Evolutionary conservation across 2,329 filamentous ascomycete genomes (phyloP).

Genomic region (Myriosclerotinia scirpicola): DNA sequence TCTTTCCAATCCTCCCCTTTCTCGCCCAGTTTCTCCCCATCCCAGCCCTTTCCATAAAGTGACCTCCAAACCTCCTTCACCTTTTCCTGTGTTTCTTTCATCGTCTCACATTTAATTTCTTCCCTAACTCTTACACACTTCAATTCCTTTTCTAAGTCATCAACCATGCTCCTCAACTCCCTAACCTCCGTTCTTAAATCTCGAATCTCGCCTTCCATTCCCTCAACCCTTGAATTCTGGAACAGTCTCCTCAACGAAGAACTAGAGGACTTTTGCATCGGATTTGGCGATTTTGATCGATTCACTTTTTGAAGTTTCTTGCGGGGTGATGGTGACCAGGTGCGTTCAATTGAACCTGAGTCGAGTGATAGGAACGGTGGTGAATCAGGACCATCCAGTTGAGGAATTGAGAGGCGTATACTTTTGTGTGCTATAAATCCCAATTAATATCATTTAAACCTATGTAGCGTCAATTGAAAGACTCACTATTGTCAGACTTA

Average conservation of each 20-base stretch:
- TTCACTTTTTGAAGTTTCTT: background rate
- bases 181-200: background rate
- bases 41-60: conserved; percentile 9
- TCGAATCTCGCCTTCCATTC: conserved; percentile 2
- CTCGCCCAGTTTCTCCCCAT: background rate
- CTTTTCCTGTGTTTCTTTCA: background rate
- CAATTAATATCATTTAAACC: background rate
- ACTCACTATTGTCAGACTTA: background rate
- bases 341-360: background rate
- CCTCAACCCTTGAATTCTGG: conserved; percentile 1
- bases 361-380: background rate
- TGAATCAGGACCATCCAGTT: background rate
- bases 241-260: conserved; percentile 7
- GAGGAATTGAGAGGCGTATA: background rate
- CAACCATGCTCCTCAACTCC: background rate
- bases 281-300: conserved; percentile 2
- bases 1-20: background rate
- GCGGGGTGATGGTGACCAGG: background rate
- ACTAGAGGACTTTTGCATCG: background rate
- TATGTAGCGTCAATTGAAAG: background rate
- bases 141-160: background rate
- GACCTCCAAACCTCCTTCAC: background rate
- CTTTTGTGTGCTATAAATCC: background rate
- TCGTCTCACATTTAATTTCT: no score
- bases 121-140: background rate